A percentile compares a stretch with the other conserved stretches of the same genome.
Conservation (phyloP, 805 yeast species). For the Nakazawaea populi region DNA sequence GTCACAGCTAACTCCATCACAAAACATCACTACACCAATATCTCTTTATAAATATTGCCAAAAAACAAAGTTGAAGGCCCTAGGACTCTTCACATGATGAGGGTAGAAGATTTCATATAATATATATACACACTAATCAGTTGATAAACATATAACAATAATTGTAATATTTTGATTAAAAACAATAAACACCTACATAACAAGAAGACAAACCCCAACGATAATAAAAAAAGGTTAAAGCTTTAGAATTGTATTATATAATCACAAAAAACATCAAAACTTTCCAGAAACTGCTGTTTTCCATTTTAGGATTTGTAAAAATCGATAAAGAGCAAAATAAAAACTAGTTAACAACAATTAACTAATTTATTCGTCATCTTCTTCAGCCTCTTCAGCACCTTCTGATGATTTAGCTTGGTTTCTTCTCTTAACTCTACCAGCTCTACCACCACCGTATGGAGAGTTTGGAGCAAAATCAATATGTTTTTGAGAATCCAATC, state of each 20-base stretch:
- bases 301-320: neutral
- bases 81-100: no score
- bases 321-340: neutral
- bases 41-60: no score
- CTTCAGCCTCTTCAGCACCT: slow-evolving; percentile 64
- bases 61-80: no score
- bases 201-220: neutral
- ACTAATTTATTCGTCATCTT: slow-evolving; percentile 44
- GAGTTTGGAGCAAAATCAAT: slow-evolving; percentile 98
- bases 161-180: neutral
- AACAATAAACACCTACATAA: slow-evolving; percentile 3
- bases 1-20: neutral
- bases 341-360: slow-evolving; percentile 4
- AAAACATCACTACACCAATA: neutral
- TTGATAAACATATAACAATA: no score
- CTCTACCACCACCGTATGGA: slow-evolving; percentile 99
- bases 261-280: slow-evolving; percentile 11
- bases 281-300: slow-evolving; percentile 11
- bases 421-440: slow-evolving; percentile 99
- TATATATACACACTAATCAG: no score
- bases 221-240: slow-evolving; percentile 7
- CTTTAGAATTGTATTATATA: slow-evolving; percentile 2
- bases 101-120: no score
- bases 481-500: slow-evolving; percentile 99
- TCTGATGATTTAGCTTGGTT: slow-evolving; percentile 69